Percentiles rank a stretch among this genome's conserved stretches.
Evolutionary conservation across 176 grass and related monocot genomes (phyloP).

Genomic region (Tillandsia leiboldiana): DNA sequence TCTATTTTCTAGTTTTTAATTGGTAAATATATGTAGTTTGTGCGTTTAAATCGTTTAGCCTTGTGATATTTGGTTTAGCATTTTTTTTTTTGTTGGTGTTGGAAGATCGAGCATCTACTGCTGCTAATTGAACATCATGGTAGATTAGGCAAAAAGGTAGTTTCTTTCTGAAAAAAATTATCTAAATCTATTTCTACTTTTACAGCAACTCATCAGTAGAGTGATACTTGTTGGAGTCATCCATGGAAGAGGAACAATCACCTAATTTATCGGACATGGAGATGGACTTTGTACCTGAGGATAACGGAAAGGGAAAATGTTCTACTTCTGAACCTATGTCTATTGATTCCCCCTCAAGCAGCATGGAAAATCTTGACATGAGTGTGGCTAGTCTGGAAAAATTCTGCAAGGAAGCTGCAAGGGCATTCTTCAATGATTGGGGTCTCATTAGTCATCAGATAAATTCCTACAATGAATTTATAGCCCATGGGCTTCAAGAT

Average conservation of each 20-base stretch:
- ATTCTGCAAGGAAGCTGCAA: slow-evolving; percentile 71
- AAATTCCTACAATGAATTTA: slow-evolving; percentile 77
- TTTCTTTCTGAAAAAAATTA: background rate
- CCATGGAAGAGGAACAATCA: slow-evolving; percentile 14
- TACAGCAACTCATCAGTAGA: slow-evolving; percentile 1
- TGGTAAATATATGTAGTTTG: too few species aligned
- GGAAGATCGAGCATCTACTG: too few species aligned
- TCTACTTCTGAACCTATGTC: slow-evolving; percentile 26
- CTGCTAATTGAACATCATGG: too few species aligned
- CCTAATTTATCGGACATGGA: slow-evolving; percentile 21
- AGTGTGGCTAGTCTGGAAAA: slow-evolving; percentile 53
- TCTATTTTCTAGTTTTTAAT: too few species aligned
- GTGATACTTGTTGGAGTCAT: slow-evolving; percentile 23
- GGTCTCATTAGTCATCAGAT: slow-evolving; percentile 81
- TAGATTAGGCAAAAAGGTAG: too few species aligned
- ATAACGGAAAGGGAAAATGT: slow-evolving; percentile 10
- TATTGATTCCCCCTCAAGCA: slow-evolving; percentile 3
- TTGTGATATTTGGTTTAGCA: too few species aligned
- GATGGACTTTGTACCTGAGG: slow-evolving; percentile 27
- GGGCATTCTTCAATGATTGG: slow-evolving; percentile 61
- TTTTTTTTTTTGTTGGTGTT: too few species aligned
- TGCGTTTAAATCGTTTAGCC: too few species aligned
- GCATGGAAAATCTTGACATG: slow-evolving; percentile 26
- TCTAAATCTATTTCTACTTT: slow-evolving; percentile 10
- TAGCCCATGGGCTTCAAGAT: slow-evolving; percentile 66